phyloP scores from a whole-genome alignment of 2,329 filamentous ascomycete genomes.

The Incumbomyces lentus region DNA sequence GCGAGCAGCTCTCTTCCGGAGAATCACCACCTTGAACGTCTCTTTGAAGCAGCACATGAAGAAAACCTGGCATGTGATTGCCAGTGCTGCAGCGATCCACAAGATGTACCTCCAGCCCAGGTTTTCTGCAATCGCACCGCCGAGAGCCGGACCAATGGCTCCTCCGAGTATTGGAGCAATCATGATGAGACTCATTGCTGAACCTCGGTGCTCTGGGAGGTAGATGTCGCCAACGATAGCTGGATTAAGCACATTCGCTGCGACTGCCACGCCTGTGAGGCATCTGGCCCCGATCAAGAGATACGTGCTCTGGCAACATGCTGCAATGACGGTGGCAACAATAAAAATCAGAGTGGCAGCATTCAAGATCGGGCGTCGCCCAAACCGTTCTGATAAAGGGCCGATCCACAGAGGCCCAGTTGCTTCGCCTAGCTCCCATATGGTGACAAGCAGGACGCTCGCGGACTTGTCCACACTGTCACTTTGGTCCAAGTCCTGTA shows the following conservation, averaged over 20 bases:
- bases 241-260: constrained; percentile 49
- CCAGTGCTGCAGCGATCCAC: constrained; percentile 16
- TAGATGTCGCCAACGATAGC: constrained; percentile 57
- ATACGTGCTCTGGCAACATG: constrained; percentile 27
- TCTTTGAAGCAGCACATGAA: constrained; percentile 24
- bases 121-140: constrained; percentile 18
- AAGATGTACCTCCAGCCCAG: constrained; percentile 20
- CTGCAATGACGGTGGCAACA: constrained; percentile 30
- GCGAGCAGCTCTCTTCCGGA: constrained; percentile 22
- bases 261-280: constrained; percentile 35
- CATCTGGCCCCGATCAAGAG: constrained; percentile 34
- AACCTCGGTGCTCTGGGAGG: constrained; percentile 45
- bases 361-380: constrained; percentile 30
- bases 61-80: constrained; percentile 15
- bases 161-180: constrained; percentile 44
- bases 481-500: constrained; percentile 32
- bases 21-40: constrained; percentile 25
- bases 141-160: constrained; percentile 19
- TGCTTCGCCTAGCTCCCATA: constrained; percentile 41
- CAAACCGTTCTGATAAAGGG: constrained; percentile 36
- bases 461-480: constrained; percentile 35
- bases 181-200: constrained; percentile 48
- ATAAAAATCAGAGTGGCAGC: constrained; percentile 37
- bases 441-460: constrained; percentile 40
- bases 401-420: constrained; percentile 37